Evolutionary conservation across 1,139 yeast species (phyloP), one percentile per base, ranked within the genome.

Genomic region (Geotrichum siamense): DNA sequence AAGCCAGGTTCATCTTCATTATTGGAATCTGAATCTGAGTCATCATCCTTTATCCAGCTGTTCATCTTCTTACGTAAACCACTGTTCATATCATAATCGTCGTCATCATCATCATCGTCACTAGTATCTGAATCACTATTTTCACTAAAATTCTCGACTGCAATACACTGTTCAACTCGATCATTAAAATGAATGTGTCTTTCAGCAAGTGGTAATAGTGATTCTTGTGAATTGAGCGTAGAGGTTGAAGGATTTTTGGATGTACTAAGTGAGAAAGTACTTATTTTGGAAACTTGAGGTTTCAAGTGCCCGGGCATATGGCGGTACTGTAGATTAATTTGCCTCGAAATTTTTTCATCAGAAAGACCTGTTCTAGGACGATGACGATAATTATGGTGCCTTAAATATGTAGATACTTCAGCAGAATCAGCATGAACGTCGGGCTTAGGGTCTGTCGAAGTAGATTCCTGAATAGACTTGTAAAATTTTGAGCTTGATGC

Each of bases 181-280:
- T 86, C 94, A 59, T 82, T 89, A 65, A 91, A 91, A 64, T 87
- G 97, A 47, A 89, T 87, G 53, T 75, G 91, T 50, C 91, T 72
- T 39, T 46, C 44, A 13, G 22, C 39, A 3, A 39, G 46, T 17
- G 31, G 33, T 4, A 5, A 20, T 1, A 23, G 25, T 3, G 15
- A 17, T 5, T 15, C n/a, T 8, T 9, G 15, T 33, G 44, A 17
- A 27, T 46, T 38, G 65, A 68, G 44, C 6, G 47, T 34, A 2
- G 20, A 6, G 2, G 44, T n/a, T 2, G 43, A 38, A 5, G 20
- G 22, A n/a, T 27, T 32, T 22, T 25, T 17, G 5, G 44, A 36
- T 4, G 23, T 21, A 33, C 27, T 36, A 20, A 44, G 41, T 3
- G 44, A 39, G 19, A 44, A 44, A 12, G 44, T 6, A 17, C 44